Conservation (phyloP, 2,329 filamentous ascomycete genomes). For the Pseudocercospora cruenta region DNA sequence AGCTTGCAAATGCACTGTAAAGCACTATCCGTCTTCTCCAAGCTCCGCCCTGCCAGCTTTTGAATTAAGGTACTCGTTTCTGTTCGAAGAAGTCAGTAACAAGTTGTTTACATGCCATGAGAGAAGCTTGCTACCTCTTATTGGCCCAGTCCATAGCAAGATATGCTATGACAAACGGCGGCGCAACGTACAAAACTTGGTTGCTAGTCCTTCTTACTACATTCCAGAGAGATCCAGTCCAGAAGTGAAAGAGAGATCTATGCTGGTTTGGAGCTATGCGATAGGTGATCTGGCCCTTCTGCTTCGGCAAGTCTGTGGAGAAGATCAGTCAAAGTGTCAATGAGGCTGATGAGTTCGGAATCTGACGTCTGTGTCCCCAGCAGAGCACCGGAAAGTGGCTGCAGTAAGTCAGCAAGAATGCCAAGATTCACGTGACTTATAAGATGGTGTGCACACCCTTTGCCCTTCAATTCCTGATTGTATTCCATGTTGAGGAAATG, state of each 20-base stretch:
- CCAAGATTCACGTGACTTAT: background rate
- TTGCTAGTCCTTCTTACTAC: conserved; percentile 2
- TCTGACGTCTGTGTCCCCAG: conserved; percentile 14
- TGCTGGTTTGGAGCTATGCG: conserved; percentile 7
- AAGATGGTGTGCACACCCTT: background rate
- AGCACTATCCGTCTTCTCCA: background rate
- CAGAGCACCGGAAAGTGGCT: conserved; percentile 14
- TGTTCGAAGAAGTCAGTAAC: background rate
- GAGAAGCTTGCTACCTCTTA: background rate
- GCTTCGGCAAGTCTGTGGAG: conserved; percentile 9
- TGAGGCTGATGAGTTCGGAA: background rate
- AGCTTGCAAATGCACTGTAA: background rate
- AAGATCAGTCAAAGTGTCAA: background rate
- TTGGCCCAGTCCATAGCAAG: conserved; percentile 6
- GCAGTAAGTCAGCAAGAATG: background rate
- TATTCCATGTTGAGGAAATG: conserved; percentile 6
- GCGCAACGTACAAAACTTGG: conserved; percentile 2
- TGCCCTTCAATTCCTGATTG: conserved; percentile 12
- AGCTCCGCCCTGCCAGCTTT: conserved; percentile 5
- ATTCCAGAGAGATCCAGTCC: conserved; percentile 10
- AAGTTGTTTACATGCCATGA: background rate
- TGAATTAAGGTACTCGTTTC: conserved; percentile 9
- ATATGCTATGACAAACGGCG: conserved; percentile 1
- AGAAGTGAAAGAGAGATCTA: conserved; percentile 2
- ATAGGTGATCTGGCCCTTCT: conserved; percentile 14